These are phyloP conservation scores for Euptelea pleiosperma DNA, from an alignment of 164 flowering plant species.

Conservation along the genomic window DNA sequence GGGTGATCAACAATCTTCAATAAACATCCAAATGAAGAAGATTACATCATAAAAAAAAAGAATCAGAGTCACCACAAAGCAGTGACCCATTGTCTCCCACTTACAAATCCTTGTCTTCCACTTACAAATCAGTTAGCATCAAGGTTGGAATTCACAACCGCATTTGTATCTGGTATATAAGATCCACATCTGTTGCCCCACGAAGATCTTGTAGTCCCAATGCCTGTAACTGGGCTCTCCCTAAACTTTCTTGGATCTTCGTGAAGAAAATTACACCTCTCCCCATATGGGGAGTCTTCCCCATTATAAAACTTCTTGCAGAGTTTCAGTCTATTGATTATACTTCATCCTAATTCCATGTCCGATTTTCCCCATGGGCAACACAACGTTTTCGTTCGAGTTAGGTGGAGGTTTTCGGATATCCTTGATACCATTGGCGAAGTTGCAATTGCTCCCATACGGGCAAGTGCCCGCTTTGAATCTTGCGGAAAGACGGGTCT, in stretches of 20 bases:
- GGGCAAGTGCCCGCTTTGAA: constrained; percentile 54
- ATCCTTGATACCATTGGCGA: constrained; percentile 83
- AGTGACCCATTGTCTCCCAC: constrained; percentile 65
- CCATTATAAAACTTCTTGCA: constrained; percentile 84
- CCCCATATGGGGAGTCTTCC: constrained; percentile 85
- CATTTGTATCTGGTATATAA: constrained; percentile 31
- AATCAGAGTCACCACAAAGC: too few species aligned
- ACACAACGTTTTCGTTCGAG: constrained; percentile 75
- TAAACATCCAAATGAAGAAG: too few species aligned
- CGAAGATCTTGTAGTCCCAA: constrained; percentile 44
- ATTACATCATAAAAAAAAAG: too few species aligned
- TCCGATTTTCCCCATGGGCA: constrained; percentile 42
- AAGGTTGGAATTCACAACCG: constrained; percentile 10
- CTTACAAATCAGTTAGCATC: constrained; percentile 36
- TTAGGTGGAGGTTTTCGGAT: constrained; percentile 75
- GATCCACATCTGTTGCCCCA: constrained; percentile 21
- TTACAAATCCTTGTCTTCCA: constrained; percentile 83
- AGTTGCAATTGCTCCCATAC: constrained; percentile 71
- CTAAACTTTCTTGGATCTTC: constrained; percentile 58
- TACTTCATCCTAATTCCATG: constrained; percentile 61
- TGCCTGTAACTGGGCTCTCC: constrained; percentile 63
- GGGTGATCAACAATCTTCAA: too few species aligned
- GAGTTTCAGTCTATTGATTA: constrained; percentile 59
- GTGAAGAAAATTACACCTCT: constrained; percentile 77
- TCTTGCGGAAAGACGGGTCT: constrained; percentile 70